These are phyloP conservation scores for Botrytis squamosa DNA, from an alignment of 2,329 filamentous ascomycete genomes.

Conservation along the genomic window DNA sequence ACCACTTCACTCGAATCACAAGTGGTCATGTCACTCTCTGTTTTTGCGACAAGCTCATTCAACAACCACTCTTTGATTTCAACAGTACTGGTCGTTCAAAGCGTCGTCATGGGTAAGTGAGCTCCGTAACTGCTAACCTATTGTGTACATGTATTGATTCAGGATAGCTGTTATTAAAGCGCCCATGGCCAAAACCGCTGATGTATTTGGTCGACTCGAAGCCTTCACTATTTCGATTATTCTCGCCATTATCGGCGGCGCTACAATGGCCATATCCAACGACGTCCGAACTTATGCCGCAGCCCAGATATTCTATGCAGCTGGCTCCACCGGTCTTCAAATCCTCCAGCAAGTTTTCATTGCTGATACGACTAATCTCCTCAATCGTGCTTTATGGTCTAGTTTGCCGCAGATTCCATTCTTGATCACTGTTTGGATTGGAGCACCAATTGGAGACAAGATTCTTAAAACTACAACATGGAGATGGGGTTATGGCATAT, in stretches of 20 bases:
- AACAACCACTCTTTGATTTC: conserved; percentile 49
- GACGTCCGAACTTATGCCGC: conserved; percentile 61
- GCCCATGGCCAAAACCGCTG: conserved; percentile 51
- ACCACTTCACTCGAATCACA: conserved; percentile 20
- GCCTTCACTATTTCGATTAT: conserved; percentile 46
- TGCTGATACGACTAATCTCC: conserved; percentile 63
- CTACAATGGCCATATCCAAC: conserved; percentile 64
- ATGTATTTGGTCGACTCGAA: conserved; percentile 50
- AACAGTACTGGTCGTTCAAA: conserved; percentile 23
- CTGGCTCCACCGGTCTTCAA: conserved; percentile 53
- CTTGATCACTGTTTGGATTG: conserved; percentile 48
- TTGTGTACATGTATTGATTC: conserved; percentile 41
- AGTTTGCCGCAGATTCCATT: conserved; percentile 41
- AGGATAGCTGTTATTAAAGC: conserved; percentile 55
- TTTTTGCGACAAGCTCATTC: conserved; percentile 47
- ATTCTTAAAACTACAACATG: conserved; percentile 51
- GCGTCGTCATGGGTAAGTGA: conserved; percentile 15
- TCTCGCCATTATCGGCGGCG: conserved; percentile 50
- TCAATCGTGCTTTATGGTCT: conserved; percentile 55
- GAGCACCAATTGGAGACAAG: conserved; percentile 41
- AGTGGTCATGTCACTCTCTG: conserved; percentile 43
- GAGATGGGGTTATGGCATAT: conserved; percentile 64
- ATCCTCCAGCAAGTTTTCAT: conserved; percentile 57
- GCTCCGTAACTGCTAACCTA: conserved; percentile 36
- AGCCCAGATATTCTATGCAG: conserved; percentile 59